Base-by-base conservation (phyloP, 1,284 basidiomycete species). In the Fistulinella cinereoalba region DNA sequence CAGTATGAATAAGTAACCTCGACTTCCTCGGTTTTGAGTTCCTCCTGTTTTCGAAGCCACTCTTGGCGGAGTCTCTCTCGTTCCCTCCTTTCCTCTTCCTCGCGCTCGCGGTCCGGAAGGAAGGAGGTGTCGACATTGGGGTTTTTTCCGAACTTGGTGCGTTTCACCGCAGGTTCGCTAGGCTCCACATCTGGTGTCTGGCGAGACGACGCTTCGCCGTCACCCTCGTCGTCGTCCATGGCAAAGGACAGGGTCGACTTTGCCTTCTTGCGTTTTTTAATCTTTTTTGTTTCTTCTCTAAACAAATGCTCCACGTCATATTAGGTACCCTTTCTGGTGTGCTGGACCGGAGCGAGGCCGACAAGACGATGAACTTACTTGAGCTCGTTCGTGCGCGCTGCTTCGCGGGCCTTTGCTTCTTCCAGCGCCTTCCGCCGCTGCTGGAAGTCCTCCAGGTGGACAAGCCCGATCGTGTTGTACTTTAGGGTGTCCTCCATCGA, bases 91-190 rank as follows among this genome's bases (percentile, higher is more conserved):
- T 99, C 96, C 4, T 81, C 79, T 60, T 96, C 93, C 63, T 99
- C 97, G 8, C 97, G 85, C 25, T 96, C 92, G 23, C 97, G 81
- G 67, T 99, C 97, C 0, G 97, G 97, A 8, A 99, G 77, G 73
- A 99, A 99, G 2, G 95, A 97, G 0, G 97, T 99, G 64, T 99
- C 97, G 29, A 98, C 96, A 42, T 85, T 77, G 0, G 97, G 97
- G 58, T 99, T 98, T 74, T 99, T 99, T 61, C 88, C 81, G 37
- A 92, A 81, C 65, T 90, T 93, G 51, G 79, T 71, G 45, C 84
- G 82, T 68, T 94, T 95, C 8, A 71, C 53, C 9, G 72, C 71
- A 21, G 73, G 77, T 31, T 71, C 76, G 18, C 72, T 61, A 32
- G 63, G 62, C 21, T 63, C 57, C 56, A 51, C 65, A 44, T 56